Base-by-base conservation (phyloP, 768 basidiomycete species). In the Pleurotus tuoliensis region DNA sequence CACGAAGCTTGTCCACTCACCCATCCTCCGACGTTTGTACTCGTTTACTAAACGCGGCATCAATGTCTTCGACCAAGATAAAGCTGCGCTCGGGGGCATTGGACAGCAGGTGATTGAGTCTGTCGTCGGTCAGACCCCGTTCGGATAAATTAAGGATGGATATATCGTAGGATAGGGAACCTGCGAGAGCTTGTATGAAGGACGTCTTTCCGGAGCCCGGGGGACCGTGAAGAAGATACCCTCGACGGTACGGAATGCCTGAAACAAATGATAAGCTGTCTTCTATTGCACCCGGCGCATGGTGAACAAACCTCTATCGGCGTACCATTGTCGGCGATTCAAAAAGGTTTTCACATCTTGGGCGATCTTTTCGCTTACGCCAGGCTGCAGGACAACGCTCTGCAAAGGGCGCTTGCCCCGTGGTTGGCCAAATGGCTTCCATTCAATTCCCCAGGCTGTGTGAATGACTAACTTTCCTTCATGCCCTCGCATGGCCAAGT, bases 171-270 rank as follows among this genome's bases (percentile, higher is more conserved):
- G 86, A 86, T 30, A 98, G 73, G 9, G 87, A 83, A 5, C 95
- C 97, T 8, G 97, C 97, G 27, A 98, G 79, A 11, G 97, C 94
- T 73, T 98, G 96, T 62, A 98, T 98, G 74, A 92, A 99, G 5
- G 97, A 99, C 1, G 96, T 95, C 68, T 99, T 99, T 48, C 97
- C 97, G 0, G 94, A 97, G 13, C 97, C 97, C 5, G 97, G 97
- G 18, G 97, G 97, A 9, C 97, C 97, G 64, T 98, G 84, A 13
- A 99, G 74, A 8, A 99, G 82, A 70, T 98, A 98, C 39, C 97
- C 97, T 59, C 97, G 82, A 20, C 97, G 86, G 67, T 98, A 99
- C 0, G 97, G 97, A 58, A 99, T 97, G 15, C 96, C 95, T 98
- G 58, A 34, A 58, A 34, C 39, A 47, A 54, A 49, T n/a, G 22